A percentile compares a stretch with the other conserved stretches of the same genome.
Evolutionary conservation across 2,329 filamentous ascomycete genomes (phyloP).

Genomic region (Diplodia seriata): DNA sequence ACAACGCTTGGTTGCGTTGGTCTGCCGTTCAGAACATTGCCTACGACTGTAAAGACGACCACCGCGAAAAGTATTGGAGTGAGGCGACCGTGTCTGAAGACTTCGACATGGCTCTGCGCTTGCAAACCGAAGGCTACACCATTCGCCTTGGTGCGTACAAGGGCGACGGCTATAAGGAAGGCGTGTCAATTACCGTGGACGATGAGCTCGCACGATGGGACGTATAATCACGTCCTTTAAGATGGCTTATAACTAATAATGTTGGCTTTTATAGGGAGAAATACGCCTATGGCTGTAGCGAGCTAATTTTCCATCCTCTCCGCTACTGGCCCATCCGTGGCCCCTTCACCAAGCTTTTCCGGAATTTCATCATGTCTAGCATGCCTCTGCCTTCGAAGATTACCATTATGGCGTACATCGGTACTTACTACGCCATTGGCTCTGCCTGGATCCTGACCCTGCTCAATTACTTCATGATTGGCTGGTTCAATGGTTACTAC

Average conservation of each 20-base stretch:
- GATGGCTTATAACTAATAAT: too few species aligned
- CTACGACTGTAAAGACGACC: constrained; percentile 72
- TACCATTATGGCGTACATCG: constrained; percentile 78
- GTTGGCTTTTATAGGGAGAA: constrained; percentile 64
- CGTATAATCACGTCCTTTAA: too few species aligned
- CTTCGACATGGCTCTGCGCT: constrained; percentile 80
- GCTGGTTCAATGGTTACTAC: constrained; percentile 77
- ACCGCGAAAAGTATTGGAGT: constrained; percentile 79
- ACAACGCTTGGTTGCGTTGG: constrained; percentile 80
- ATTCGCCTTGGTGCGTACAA: constrained; percentile 76
- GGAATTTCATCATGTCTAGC: constrained; percentile 73
- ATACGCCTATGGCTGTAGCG: constrained; percentile 84
- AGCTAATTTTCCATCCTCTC: constrained; percentile 80
- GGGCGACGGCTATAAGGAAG: constrained; percentile 80
- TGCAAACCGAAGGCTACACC: constrained; percentile 75
- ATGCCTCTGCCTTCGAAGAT: constrained; percentile 79
- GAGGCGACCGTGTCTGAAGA: constrained; percentile 82
- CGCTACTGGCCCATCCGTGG: constrained; percentile 74
- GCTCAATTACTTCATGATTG: constrained; percentile 76
- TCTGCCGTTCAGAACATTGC: constrained; percentile 75
- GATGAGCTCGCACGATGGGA: constrained; percentile 78
- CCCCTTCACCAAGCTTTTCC: constrained; percentile 81
- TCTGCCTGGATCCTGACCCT: constrained; percentile 77
- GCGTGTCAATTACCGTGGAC: constrained; percentile 83
- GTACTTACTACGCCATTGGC: constrained; percentile 80